Evolutionary conservation across 768 basidiomycete species (phyloP).

Genomic region (Zangia roseola): DNA sequence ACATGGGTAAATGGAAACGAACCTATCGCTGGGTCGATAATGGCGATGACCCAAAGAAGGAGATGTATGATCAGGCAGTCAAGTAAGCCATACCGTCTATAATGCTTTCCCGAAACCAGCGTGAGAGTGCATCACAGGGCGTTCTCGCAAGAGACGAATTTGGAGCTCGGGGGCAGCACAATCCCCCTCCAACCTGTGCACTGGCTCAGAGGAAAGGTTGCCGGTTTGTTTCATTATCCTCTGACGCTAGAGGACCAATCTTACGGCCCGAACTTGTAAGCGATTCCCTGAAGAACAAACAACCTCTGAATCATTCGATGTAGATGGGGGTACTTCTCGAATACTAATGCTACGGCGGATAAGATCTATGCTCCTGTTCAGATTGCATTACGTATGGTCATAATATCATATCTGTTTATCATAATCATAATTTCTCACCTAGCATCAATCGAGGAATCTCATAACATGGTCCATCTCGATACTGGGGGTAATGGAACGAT

Average conservation of each 20-base stretch:
- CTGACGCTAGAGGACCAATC: slow-evolving; percentile 6
- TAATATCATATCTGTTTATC: background rate
- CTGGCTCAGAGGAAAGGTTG: slow-evolving; percentile 18
- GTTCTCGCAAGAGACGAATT: background rate
- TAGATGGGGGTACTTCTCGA: slow-evolving; percentile 22
- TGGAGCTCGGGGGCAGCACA: background rate
- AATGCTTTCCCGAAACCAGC: too few species aligned
- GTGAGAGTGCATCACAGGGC: background rate
- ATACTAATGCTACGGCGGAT: background rate
- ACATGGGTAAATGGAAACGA: background rate
- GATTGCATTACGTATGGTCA: slow-evolving; percentile 3
- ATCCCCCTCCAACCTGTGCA: background rate
- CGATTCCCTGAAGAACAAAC: background rate
- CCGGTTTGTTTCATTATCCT: slow-evolving; percentile 15
- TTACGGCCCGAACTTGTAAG: slow-evolving; percentile 19
- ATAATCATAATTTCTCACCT: background rate
- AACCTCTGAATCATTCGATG: background rate
- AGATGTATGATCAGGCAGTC: slow-evolving; percentile 9
- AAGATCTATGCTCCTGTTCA: slow-evolving; percentile 1
- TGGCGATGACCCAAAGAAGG: background rate
- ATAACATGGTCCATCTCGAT: slow-evolving; percentile 19
- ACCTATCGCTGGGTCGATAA: slow-evolving; percentile 17
- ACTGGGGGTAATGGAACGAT: slow-evolving; percentile 16
- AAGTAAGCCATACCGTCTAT: slow-evolving; percentile 4
- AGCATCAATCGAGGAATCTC: slow-evolving; percentile 21